Base-by-base conservation (phyloP, 352 stramenopile genomes). In the Phytophthora kernoviae region DNA sequence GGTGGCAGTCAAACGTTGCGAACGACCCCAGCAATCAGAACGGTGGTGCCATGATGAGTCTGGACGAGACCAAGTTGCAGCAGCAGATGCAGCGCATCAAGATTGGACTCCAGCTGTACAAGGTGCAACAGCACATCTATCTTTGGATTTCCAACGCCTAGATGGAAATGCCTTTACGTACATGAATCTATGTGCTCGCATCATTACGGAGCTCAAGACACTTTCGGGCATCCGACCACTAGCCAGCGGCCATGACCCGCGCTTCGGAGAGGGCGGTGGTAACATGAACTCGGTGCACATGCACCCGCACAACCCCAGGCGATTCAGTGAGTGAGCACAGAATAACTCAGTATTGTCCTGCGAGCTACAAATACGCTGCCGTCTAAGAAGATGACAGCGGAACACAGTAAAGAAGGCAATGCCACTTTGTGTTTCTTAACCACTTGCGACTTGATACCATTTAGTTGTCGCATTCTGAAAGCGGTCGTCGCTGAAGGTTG, bases 121-220 rank as follows among this genome's bases (percentile, higher is more conserved):
- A 98, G 68, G 84, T 96, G 18, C 97, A 99, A 74, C 94, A 98
- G 65, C 97, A 98, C 72, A 99, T 99, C 68, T 99, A 99, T 66
- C 72, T 99, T 80, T 99, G 17, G 98, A 99, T 75, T 99, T 99
- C 68, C 96, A 99, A 62, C 86, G 88, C 32, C 72, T 96, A 40
- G 89, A 97, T 44, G 97, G 98, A 27, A 98, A 99, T 77, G 94
- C 93, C 46, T 99, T 99, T 75, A 98, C 93, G 34, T 99, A 99
- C 79, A 99, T 99, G 97, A 98, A 97, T 55, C 78, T 99, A 9
- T 99, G 96, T 73, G 97, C 96, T 22, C 97, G 97, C 43, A 99
- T 99, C 66, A 99, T 99, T 69, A 99, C 96, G 26, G 96, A 99
- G 75, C 84, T 99, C 30, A 99, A 99, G 84, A 98, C 94, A 17